These are phyloP conservation scores for Pestalotiopsis sp. DNA, from an alignment of 2,329 filamentous ascomycete genomes.

Conservation along the genomic window DNA sequence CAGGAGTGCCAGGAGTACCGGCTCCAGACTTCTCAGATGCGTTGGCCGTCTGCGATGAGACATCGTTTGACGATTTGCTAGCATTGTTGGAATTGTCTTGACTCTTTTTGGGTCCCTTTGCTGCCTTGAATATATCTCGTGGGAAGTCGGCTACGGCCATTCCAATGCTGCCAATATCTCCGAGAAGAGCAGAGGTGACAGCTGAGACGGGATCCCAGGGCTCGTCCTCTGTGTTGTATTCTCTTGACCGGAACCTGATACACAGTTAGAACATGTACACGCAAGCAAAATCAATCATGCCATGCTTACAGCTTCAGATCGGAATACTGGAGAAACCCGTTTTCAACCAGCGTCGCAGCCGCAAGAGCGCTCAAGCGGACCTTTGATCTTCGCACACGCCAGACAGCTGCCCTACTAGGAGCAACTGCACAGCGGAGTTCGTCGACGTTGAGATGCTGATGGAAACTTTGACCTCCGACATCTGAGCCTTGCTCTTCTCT, in stretches of 20 bases:
- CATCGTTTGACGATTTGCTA: slow-evolving; percentile 14
- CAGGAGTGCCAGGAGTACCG: not conserved
- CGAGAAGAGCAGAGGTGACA: slow-evolving; percentile 76
- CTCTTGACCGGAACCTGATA: slow-evolving; percentile 51
- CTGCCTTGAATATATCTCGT: slow-evolving; percentile 54
- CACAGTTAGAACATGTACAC: slow-evolving; percentile 15
- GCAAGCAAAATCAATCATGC: not conserved
- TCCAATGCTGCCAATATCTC: slow-evolving; percentile 78
- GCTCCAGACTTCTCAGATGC: slow-evolving; percentile 3
- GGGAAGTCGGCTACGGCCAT: slow-evolving; percentile 81
- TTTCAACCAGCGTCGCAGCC: slow-evolving; percentile 68
- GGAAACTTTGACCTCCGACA: slow-evolving; percentile 68
- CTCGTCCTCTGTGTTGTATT: slow-evolving; percentile 79
- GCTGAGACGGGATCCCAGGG: slow-evolving; percentile 81
- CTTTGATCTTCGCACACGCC: slow-evolving; percentile 71
- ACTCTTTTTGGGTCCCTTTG: slow-evolving; percentile 18
- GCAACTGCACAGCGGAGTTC: slow-evolving; percentile 70
- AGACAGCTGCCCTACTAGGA: slow-evolving; percentile 71
- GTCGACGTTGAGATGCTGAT: slow-evolving; percentile 69
- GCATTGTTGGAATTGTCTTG: slow-evolving; percentile 23
- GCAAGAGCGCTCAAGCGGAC: slow-evolving; percentile 73
- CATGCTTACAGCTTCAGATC: slow-evolving; percentile 71
- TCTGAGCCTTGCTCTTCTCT: slow-evolving; percentile 67
- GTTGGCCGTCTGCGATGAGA: not conserved
- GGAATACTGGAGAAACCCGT: slow-evolving; percentile 66